A percentile compares a stretch with the other conserved stretches of the same genome.
Evolutionary conservation across 176 grass and related monocot species (phyloP).

Genomic region (Zea luxurians): DNA sequence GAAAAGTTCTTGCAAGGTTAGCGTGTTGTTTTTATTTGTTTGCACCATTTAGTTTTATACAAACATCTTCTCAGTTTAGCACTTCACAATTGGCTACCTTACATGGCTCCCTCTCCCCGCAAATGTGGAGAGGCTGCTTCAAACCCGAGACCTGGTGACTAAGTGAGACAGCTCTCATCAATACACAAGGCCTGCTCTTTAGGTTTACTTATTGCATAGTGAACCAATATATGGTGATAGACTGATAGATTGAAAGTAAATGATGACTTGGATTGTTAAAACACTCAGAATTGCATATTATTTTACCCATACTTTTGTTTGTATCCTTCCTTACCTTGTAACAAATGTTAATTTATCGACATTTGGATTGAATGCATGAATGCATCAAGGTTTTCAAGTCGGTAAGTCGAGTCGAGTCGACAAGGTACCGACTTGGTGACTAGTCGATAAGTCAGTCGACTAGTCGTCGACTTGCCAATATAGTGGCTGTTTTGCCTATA

Average conservation of each 20-base stretch:
- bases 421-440: too few relatives aligned
- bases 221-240: conserved; percentile 1
- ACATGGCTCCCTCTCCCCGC: neutral
- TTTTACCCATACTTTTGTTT: neutral
- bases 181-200: too few relatives aligned
- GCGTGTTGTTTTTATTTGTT: conserved; percentile 2
- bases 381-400: too few relatives aligned
- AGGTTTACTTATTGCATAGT: conserved; percentile 9
- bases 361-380: neutral
- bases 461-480: too few relatives aligned
- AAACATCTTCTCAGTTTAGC: neutral
- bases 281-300: neutral
- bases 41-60: neutral
- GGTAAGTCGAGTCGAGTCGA: too few relatives aligned
- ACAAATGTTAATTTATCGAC: conserved; percentile 8
- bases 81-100: conserved; percentile 1
- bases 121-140: too few relatives aligned
- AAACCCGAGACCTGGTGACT: too few relatives aligned
- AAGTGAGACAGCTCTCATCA: too few relatives aligned
- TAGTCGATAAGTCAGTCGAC: too few relatives aligned
- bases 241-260: neutral
- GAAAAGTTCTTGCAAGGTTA: neutral
- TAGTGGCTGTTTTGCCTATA: too few relatives aligned
- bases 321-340: neutral
- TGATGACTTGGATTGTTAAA: conserved; percentile 30